Evolutionary conservation across 768 basidiomycete species (phyloP), one percentile per base, ranked within the genome.

Genomic region (Phanerochaete carnosa): DNA sequence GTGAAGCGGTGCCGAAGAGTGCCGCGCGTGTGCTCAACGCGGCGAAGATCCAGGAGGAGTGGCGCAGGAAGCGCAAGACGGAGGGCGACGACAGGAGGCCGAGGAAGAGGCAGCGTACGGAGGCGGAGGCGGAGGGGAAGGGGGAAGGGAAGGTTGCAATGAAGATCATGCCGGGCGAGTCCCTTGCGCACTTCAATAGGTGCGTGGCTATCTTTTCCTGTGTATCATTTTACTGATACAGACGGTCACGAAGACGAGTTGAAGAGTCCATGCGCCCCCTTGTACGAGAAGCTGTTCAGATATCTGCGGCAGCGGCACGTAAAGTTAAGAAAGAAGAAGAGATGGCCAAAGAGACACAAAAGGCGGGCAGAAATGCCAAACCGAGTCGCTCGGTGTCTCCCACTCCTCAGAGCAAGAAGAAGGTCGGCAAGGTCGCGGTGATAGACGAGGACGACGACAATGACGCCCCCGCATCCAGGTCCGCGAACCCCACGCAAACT

Each of bases 121-220:
- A 32, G 45, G 52, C 30, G 7, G 53, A 53, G 46, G 51, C 55
- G 1, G 62, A 51, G 15, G 62, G 50, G 2, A 35, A 50, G 16
- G 61, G 50, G 6, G 22, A 13, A n/a, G 63, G 55, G 5, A 58
- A 57, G 50, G 32, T 13, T 25, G 59, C 55, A 45, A 68, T 87
- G 43, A 75, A 67, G 49, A 90, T 90, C 29, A 77, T 80, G 59
- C 83, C 84, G 0, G 84, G 87, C 46, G 91, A 93, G 71, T 86
- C 89, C 0, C 79, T 92, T 55, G 79, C 82, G 57, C 87, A 90
- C 74, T 93, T 92, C 71, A 88, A 91, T 70, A 78, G 83, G 90
- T 90, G 65, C 55, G 83, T 71, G 13, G 19, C 25, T n/a, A 50
- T n/a, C n/a, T 25, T 22, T 25, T 49, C 22, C 45, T 25, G 33